A percentile compares a stretch with the other conserved stretches of the same genome.
Conservation (phyloP, 208 protist species). For the Trichomonas tenax region DNA sequence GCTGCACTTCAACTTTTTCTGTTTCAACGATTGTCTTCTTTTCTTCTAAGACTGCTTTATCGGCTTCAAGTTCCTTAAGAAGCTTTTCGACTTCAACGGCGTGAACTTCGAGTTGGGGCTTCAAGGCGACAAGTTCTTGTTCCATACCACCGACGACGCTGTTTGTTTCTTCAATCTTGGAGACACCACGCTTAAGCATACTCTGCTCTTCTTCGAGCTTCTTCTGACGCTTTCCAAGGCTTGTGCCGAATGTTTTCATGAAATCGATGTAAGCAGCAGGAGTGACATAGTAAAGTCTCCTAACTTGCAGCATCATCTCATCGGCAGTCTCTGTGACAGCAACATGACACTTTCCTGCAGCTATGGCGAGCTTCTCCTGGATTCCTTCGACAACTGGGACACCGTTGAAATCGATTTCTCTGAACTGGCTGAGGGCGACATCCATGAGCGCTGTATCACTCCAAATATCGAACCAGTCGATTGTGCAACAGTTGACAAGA, state of each 20-base stretch:
- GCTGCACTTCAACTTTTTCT: conserved; percentile 50
- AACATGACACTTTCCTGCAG: conserved; percentile 68
- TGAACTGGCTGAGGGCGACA: conserved; percentile 50
- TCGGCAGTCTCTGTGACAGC: conserved; percentile 20
- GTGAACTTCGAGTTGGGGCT: conserved; percentile 74
- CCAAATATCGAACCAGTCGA: conserved; percentile 90
- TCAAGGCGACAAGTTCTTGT: conserved; percentile 69
- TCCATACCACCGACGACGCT: conserved; percentile 73
- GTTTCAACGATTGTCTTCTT: conserved; percentile 53
- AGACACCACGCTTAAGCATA: conserved; percentile 47
- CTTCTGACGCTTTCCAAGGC: conserved; percentile 65
- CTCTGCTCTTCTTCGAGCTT: background rate
- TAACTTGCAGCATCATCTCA: conserved; percentile 72
- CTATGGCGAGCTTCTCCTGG: conserved; percentile 25
- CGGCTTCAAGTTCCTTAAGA: conserved; percentile 63
- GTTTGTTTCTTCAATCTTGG: conserved; percentile 73
- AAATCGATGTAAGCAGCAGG: conserved; percentile 81
- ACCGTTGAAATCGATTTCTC: background rate
- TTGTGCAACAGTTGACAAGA: conserved; percentile 86
- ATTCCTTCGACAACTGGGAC: background rate
- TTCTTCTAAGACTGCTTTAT: conserved; percentile 60
- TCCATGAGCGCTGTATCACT: conserved; percentile 66
- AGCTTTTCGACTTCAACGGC: conserved; percentile 70
- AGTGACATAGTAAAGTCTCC: conserved; percentile 76
- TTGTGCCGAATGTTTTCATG: conserved; percentile 52